phyloP scores from a whole-genome alignment of 1,139 yeast genomes.

The Hanseniaspora gamundiae region DNA sequence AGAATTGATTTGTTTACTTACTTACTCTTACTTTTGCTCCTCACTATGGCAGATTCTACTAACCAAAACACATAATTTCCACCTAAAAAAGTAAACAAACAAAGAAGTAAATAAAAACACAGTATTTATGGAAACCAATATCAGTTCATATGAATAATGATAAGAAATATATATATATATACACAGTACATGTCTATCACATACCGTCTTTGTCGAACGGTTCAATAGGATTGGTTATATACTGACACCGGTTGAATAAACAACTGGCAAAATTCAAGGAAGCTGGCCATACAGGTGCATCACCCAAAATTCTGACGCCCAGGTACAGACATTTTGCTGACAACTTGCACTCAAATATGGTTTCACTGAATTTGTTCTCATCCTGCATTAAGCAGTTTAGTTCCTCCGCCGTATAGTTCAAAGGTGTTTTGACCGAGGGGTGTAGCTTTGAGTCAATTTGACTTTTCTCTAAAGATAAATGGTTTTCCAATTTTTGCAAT shows the following conservation, averaged over 20 bases:
- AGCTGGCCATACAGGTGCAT: constrained; percentile 77
- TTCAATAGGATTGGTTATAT: not conserved
- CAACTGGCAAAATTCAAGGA: constrained; percentile 45
- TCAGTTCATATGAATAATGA: too few relatives aligned
- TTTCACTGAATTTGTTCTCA: constrained; percentile 27
- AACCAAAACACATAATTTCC: too few relatives aligned
- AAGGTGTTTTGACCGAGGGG: not conserved
- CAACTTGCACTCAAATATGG: constrained; percentile 36
- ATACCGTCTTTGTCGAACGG: constrained; percentile 44
- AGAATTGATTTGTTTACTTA: too few relatives aligned
- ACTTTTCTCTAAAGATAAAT: constrained; percentile 32
- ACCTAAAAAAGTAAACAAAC: too few relatives aligned
- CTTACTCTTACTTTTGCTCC: too few relatives aligned
- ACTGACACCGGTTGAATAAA: not conserved
- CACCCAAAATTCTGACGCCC: constrained; percentile 63
- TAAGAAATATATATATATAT: too few relatives aligned
- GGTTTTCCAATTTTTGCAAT: constrained; percentile 44
- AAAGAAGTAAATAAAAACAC: too few relatives aligned
- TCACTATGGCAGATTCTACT: too few relatives aligned
- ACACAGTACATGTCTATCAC: constrained; percentile 24
- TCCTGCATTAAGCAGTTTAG: not conserved
- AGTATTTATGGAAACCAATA: too few relatives aligned
- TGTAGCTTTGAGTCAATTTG: constrained; percentile 1
- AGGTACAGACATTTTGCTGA: constrained; percentile 47
- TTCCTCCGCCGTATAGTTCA: not conserved